Base-by-base conservation (phyloP, 1,284 basidiomycete genomes). In the Leccinum holopus region DNA sequence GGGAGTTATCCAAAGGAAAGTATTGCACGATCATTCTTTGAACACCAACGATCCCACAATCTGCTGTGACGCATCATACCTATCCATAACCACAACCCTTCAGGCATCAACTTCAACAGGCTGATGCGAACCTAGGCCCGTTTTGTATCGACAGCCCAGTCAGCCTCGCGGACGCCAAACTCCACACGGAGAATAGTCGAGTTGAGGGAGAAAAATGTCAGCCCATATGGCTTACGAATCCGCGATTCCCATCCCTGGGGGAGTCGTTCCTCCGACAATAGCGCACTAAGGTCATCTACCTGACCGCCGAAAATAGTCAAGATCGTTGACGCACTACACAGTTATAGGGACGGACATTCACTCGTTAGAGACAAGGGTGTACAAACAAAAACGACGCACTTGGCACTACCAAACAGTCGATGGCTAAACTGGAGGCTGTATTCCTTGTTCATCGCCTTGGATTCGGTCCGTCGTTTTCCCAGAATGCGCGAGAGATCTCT, bases 121-220 rank as follows among this genome's bases (percentile, higher is more conserved):
- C 32, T 33, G 32, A 2, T 33, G 10, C 10, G 10, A 4, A 9
- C 32, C 32, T 33, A 9, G 1, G 5, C 35, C 9, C n/a, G 52
- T 16, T 55, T 35, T 14, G 41, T 49, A 21, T 55, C 53, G 5
- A 30, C 55, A 25, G 54, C 33, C 67, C 67, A 69, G 3, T 69
- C 65, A 37, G 60, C 53, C 49, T 69, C 69, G 39, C 55, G 61
- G 10, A 37, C 30, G 2, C 79, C 76, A 30, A 79, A 67, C 68
- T 82, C 87, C 28, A 91, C 78, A 35, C 73, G 75, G 14, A 84
- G 56, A 9, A 82, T 81, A 0, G 83, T 84, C 5, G 47, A 49
- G 68, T 91, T 88, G 77, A 90, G 85, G 14, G 76, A 74, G 6
- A 76, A 63, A 21, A 91, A 74, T 0, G 88, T 90, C 33, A 91